A percentile compares a stretch with the other conserved stretches of the same genome.
phyloP scores from a whole-genome alignment of 768 basidiomycete species.

The Leccinum arenicola region DNA sequence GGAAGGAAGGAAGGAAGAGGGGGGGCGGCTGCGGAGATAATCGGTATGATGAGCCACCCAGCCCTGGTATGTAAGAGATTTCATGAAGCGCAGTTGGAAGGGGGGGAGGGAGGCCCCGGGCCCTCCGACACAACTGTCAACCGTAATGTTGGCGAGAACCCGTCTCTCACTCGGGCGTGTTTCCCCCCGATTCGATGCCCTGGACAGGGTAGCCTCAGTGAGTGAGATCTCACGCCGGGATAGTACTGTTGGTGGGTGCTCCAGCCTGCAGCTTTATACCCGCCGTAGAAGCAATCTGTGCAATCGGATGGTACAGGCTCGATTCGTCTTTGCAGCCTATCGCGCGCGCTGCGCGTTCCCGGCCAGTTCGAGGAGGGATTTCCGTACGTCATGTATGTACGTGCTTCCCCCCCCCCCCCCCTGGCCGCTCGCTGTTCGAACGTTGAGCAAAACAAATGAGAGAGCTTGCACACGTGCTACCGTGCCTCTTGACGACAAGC shows the following conservation, averaged over 20 bases:
- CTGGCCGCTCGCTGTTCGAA: neutral
- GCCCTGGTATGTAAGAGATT: slow-evolving; percentile 7
- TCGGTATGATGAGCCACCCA: neutral
- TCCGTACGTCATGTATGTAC: neutral
- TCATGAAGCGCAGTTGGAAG: neutral
- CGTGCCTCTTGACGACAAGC: neutral
- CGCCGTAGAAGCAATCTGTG: neutral
- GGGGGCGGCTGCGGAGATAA: slow-evolving; percentile 5
- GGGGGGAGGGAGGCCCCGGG: neutral
- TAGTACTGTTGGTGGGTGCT: neutral
- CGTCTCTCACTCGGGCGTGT: neutral
- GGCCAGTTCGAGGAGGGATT: neutral
- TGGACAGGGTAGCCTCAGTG: neutral
- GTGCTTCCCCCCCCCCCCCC: neutral
- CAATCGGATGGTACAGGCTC: neutral
- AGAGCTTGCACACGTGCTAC: neutral
- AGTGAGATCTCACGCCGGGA: slow-evolving; percentile 2
- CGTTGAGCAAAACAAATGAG: neutral
- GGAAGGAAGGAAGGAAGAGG: neutral
- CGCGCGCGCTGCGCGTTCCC: neutral
- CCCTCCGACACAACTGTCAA: neutral
- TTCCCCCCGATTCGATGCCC: neutral
- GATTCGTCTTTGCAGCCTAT: neutral
- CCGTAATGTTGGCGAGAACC: neutral
- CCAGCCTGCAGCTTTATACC: slow-evolving; percentile 2